Evolutionary conservation across 164 flowering plant genomes (phyloP).

Genomic region (Berberis vulgaris): DNA sequence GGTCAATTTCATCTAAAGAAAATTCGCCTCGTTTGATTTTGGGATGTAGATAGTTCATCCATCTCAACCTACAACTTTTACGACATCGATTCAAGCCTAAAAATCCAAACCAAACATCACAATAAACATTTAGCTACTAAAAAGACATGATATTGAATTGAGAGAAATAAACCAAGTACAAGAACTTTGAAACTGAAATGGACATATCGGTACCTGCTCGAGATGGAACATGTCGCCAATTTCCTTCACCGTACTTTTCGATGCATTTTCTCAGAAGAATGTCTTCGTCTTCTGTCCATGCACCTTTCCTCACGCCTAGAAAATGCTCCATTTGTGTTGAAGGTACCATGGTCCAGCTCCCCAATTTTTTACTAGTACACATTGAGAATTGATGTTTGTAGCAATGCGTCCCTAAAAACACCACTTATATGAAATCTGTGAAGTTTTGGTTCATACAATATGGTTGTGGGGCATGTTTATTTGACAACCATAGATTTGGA

Average conservation of each 20-base stretch:
- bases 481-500: too few relatives aligned
- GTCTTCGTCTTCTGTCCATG: conserved; percentile 13
- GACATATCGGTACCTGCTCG: conserved; percentile 3
- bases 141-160: not conserved
- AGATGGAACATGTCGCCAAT: conserved; percentile 11
- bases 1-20: conserved; percentile 9
- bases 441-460: too few relatives aligned
- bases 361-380: too few relatives aligned
- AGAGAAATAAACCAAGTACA: not conserved
- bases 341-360: too few relatives aligned
- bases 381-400: too few relatives aligned
- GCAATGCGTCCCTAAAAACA: too few relatives aligned
- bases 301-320: conserved; percentile 4
- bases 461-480: too few relatives aligned
- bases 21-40: conserved; percentile 12
- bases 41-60: conserved; percentile 12
- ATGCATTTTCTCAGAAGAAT: conserved; percentile 7
- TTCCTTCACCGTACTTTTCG: conserved; percentile 8
- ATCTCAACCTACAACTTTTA: conserved; percentile 15
- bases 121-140: not conserved
- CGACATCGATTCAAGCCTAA: conserved; percentile 11
- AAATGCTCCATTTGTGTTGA: too few relatives aligned
- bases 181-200: too few relatives aligned
- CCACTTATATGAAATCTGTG: too few relatives aligned
- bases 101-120: not conserved